These are phyloP conservation scores for Neurospora intermedia DNA, from an alignment of 495 filamentous ascomycete genomes.

Conservation along the genomic window DNA sequence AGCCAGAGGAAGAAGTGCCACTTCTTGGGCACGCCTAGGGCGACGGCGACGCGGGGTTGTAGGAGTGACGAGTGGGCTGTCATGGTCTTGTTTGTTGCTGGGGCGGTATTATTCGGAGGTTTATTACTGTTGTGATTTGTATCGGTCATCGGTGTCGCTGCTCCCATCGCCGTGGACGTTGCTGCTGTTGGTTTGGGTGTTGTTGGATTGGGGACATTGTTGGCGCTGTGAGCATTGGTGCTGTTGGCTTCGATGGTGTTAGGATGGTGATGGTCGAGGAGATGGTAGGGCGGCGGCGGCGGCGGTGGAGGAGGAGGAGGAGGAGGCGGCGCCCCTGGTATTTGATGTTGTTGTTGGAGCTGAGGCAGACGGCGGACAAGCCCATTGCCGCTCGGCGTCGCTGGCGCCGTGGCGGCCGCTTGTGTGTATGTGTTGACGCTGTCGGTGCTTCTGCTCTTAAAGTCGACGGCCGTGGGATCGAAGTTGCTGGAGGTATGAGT, in stretches of 20 bases:
- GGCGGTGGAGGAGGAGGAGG: not conserved
- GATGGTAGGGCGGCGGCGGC: not conserved
- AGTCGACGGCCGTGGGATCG: not conserved
- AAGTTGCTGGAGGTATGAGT: constrained; percentile 3
- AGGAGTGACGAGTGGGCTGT: constrained; percentile 44
- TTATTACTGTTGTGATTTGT: not conserved
- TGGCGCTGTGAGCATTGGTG: not conserved
- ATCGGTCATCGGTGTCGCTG: not conserved
- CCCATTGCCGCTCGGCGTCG: not conserved
- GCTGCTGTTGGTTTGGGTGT: constrained; percentile 2
- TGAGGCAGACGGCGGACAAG: not conserved
- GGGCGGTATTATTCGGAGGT: constrained; percentile 37
- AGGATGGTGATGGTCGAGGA: not conserved
- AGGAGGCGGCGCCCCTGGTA: not conserved
- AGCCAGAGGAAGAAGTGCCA: constrained; percentile 38
- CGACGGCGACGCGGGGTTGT: constrained; percentile 41
- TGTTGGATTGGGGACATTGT: constrained; percentile 1
- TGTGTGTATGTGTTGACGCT: not conserved
- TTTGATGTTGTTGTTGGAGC: not conserved
- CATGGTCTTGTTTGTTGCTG: constrained; percentile 29
- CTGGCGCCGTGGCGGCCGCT: not conserved
- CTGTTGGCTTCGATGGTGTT: not conserved
- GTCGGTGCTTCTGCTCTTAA: not conserved
- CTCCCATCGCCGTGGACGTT: not conserved
- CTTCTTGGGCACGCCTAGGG: constrained; percentile 32